Conservation (phyloP, 148 eudicot species). For the Spergularia marina region DNA sequence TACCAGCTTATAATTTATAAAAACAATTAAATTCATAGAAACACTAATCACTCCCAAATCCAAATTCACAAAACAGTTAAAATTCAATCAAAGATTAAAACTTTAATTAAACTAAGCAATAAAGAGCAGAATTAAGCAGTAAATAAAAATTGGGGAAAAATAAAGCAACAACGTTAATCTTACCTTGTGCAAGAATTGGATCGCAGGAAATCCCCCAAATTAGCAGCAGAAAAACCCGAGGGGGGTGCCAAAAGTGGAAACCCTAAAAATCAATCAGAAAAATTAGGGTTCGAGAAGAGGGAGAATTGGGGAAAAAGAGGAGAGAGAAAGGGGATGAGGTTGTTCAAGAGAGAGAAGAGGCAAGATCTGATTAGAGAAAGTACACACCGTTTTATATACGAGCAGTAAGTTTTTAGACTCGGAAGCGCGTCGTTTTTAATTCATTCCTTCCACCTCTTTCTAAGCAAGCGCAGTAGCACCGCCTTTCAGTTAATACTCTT, state of each 20-base stretch:
- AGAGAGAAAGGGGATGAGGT: neutral
- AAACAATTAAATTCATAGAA: neutral
- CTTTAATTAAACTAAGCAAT: neutral
- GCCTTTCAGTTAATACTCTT: too few relatives aligned
- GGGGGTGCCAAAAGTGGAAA: neutral
- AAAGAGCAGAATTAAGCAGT: neutral
- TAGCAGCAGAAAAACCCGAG: neutral
- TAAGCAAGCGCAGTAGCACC: too few relatives aligned
- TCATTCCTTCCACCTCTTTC: too few relatives aligned
- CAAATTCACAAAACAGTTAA: neutral
- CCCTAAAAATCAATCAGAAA: neutral
- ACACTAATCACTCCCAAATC: neutral
- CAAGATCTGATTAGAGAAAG: neutral
- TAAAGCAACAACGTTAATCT: conserved; percentile 21
- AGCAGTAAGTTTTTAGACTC: too few relatives aligned
- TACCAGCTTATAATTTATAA: too few relatives aligned
- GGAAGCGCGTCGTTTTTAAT: too few relatives aligned
- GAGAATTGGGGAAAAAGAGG: neutral
- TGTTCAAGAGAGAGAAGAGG: neutral
- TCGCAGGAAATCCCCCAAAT: too few relatives aligned
- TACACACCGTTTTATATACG: too few relatives aligned
- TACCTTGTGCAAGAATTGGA: conserved; percentile 28
- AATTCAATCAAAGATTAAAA: neutral
- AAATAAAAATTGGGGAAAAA: neutral
- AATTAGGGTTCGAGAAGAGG: neutral